Evolutionary conservation across 441 rosid species (phyloP), one percentile per base, ranked within the genome.

Genomic region (Arabidopsis hybrid): DNA sequence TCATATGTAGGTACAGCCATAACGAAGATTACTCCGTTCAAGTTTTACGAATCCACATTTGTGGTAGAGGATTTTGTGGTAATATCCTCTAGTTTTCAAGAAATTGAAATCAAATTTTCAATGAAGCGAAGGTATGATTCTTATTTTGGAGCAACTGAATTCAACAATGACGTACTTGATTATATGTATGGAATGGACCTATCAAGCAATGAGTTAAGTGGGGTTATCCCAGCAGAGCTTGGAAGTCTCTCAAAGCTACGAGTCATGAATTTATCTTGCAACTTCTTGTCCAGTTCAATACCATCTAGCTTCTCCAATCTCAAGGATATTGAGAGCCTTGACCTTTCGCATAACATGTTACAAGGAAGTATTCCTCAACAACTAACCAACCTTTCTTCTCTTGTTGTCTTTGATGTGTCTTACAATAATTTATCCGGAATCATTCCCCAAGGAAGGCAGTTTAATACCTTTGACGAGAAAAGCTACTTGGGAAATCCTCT

Each of bases 211-310:
- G 18, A 56, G 4, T 40, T 78, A 29, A 55, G 40, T 6, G 58
- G 81, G 32, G 18, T 16, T 0, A 78, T 78, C 18, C 78, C 67
- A 13, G 8, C 7, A n/a, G 35, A 61, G 40, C 53, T 78, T 17
- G 18, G 50, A 46, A 18, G 14, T 46, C 50, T 46, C 4, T 6
- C 50, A 46, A 46, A 46, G 14, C 9, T 46, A 46, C 50, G 50
- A 46, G 50, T 46, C 50, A 46, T 46, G 50, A 46, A 46, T 7
- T 14, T 46, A 14, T 46, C 50, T 46, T 18, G 17, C 17, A 46
- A 46, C 50, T 14, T 46, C 18, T 46, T 46, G 18, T 42, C 57
- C 32, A 3, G n/a, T 5, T 32, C 50, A 16, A 46, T 46, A 46
- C 50, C 50, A 14, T 46, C 50, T 14, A 46, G 50, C 50, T 46